These are phyloP conservation scores for Talaromyces proteolyticus DNA, from an alignment of 495 filamentous ascomycete genomes.

Conservation along the genomic window DNA sequence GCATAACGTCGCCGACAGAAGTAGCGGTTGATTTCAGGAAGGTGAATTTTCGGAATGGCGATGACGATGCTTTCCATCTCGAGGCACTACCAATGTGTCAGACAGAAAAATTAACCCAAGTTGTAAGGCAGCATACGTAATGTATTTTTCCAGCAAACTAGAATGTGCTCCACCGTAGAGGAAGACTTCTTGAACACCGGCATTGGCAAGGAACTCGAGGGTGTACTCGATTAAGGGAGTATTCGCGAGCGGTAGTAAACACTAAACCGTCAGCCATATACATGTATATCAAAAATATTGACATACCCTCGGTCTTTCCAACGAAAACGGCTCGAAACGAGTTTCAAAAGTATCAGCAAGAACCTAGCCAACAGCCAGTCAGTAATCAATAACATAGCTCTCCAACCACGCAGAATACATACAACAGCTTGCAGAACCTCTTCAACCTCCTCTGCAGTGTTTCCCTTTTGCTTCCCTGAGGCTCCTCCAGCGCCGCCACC, in stretches of 20 bases:
- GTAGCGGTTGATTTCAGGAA: conserved; percentile 83
- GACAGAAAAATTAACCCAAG: not conserved
- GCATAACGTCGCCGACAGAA: conserved; percentile 91
- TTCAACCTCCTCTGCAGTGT: conserved; percentile 61
- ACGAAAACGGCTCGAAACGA: conserved; percentile 80
- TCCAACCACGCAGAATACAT: conserved; percentile 11
- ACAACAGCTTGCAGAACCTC: conserved; percentile 89
- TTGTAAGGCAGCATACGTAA: conserved; percentile 42
- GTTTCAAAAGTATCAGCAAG: conserved; percentile 93
- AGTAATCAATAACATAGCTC: too few species aligned
- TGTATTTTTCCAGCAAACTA: conserved; percentile 82
- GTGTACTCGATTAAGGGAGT: conserved; percentile 96
- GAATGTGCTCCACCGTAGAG: conserved; percentile 88
- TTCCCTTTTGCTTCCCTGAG: conserved; percentile 46
- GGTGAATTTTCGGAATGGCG: conserved; percentile 79
- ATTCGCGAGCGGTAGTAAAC: conserved; percentile 90
- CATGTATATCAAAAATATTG: not conserved
- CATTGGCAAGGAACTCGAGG: conserved; percentile 90
- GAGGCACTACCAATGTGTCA: conserved; percentile 44
- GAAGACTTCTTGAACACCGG: conserved; percentile 86
- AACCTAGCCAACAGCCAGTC: too few species aligned
- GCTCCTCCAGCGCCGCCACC: conserved; percentile 10
- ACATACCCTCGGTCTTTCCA: conserved; percentile 81
- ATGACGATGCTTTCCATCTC: conserved; percentile 63
- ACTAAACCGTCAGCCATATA: conserved; percentile 42